phyloP scores from a whole-genome alignment of 2,329 filamentous ascomycete species.

The Ophiostoma sp. region DNA sequence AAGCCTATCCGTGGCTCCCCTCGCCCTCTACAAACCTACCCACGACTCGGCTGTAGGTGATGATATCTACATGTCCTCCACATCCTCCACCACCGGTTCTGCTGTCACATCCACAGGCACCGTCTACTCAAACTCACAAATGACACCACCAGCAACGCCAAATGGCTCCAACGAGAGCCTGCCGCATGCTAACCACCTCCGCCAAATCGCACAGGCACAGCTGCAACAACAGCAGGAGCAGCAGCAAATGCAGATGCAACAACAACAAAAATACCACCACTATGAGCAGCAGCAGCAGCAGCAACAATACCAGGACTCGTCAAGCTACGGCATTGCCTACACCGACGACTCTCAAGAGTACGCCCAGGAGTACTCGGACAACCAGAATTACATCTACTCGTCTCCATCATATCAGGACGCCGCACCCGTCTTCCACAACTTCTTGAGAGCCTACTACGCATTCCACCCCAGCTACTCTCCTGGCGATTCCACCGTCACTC shows the following conservation, averaged over 20 bases:
- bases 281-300: slow-evolving; percentile 16
- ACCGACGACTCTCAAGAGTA: slow-evolving; percentile 17
- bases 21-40: slow-evolving; percentile 47
- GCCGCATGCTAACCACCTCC: slow-evolving; percentile 37
- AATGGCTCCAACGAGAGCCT: slow-evolving; percentile 61
- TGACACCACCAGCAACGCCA: slow-evolving; percentile 73
- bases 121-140: slow-evolving; percentile 52
- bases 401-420: slow-evolving; percentile 43
- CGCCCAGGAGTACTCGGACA: slow-evolving; percentile 17
- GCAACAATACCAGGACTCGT: slow-evolving; percentile 14
- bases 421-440: slow-evolving; percentile 80
- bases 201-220: slow-evolving; percentile 5
- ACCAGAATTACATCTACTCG: slow-evolving; percentile 20
- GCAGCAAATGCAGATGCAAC: neutral
- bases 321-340: slow-evolving; percentile 3
- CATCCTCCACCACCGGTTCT: slow-evolving; percentile 44
- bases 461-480: slow-evolving; percentile 76
- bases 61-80: slow-evolving; percentile 49
- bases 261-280: slow-evolving; percentile 1
- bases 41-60: slow-evolving; percentile 30
- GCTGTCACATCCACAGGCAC: slow-evolving; percentile 32
- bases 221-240: slow-evolving; percentile 10
- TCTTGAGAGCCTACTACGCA: slow-evolving; percentile 87
- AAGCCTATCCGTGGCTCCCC: slow-evolving; percentile 58
- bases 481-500: slow-evolving; percentile 78